These are phyloP conservation scores for Pyrenochaeta sp. DNA, from an alignment of 2,329 filamentous ascomycete genomes.

Conservation along the genomic window DNA sequence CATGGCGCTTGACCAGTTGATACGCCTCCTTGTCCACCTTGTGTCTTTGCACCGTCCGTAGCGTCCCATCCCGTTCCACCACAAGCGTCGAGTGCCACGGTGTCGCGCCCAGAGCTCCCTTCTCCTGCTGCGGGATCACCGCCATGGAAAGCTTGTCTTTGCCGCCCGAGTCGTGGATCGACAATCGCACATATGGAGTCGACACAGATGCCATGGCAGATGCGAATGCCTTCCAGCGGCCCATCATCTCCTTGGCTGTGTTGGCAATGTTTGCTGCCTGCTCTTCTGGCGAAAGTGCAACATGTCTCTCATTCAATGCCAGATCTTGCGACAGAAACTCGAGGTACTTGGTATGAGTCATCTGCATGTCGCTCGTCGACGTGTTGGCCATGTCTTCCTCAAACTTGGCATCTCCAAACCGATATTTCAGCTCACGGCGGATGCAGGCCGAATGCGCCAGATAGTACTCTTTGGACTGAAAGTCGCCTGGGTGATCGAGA, in stretches of 20 bases:
- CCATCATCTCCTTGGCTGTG: conserved; percentile 43
- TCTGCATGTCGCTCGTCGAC: conserved; percentile 31
- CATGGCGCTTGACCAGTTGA: conserved; percentile 28
- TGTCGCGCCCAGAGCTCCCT: conserved; percentile 28
- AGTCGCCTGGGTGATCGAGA: conserved; percentile 22
- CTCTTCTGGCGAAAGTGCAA: conserved; percentile 22
- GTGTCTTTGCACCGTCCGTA: conserved; percentile 25
- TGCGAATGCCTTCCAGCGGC: conserved; percentile 35
- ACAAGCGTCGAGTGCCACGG: conserved; percentile 36
- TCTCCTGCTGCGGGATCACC: conserved; percentile 31
- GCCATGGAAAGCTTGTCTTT: conserved; percentile 39
- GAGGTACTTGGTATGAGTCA: conserved; percentile 39
- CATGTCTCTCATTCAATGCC: conserved; percentile 20
- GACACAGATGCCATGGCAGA: conserved; percentile 27
- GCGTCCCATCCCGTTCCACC: conserved; percentile 27
- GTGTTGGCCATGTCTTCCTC: conserved; percentile 41
- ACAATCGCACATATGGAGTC: conserved; percentile 35
- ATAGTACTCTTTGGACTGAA: conserved; percentile 28
- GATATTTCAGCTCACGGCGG: conserved; percentile 30
- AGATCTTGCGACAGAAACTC: conserved; percentile 37
- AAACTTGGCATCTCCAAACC: conserved; percentile 32
- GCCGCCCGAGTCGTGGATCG: conserved; percentile 41
- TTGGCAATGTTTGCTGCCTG: conserved; percentile 27
- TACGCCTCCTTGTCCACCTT: conserved; percentile 25
- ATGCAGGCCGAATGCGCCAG: conserved; percentile 31